Evolutionary conservation across 148 eudicot species (phyloP), one percentile per base, ranked within the genome.

Genomic region (Fagopyrum tataricum): DNA sequence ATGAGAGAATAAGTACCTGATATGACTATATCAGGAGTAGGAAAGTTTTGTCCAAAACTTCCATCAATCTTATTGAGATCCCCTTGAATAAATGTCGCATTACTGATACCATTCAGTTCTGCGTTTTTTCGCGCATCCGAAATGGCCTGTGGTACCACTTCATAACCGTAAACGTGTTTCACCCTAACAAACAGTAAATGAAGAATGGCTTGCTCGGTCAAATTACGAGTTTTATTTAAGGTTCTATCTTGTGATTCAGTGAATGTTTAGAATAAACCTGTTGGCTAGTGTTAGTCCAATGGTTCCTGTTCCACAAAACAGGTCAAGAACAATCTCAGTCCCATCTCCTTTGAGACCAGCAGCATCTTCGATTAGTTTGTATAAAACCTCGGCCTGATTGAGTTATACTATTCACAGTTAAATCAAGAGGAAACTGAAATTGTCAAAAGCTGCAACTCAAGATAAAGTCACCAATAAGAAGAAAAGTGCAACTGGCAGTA

Each of bases 241-340:
- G 31, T 56, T 7, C 20, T 56, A n/a, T 21, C 21, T 56, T 56
- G 18, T 14, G 6, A 64, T 37, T 2, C 10, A 31, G 20, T 13
- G 43, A 31, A 64, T 15, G n/a, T 37, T 37, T 20, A 37, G 20
- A 14, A 64, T 0, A 64, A 70, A 95, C 97, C 86, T 90, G 82
- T 78, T 92, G 48, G 99, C 99, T 44, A 95, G 91, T 72, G 99
- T 85, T 74, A 95, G 84, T 20, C 99, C 99, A 67, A 96, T 96
- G 71, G 99, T 96, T 76, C 99, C 99, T 4, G 99, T 96, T 78
- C 99, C 97, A 82, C 97, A 96, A 73, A 96, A 96, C 58, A 96
- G 78, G 82, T 96, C 99, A 70, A 96, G 87, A 79, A 96, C 87
- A 55, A 90, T 81, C 85, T 96, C 99, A 17, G 96, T 85, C 55